Conservation (phyloP, 2,329 filamentous ascomycete genomes). For the Phoma sp. region DNA sequence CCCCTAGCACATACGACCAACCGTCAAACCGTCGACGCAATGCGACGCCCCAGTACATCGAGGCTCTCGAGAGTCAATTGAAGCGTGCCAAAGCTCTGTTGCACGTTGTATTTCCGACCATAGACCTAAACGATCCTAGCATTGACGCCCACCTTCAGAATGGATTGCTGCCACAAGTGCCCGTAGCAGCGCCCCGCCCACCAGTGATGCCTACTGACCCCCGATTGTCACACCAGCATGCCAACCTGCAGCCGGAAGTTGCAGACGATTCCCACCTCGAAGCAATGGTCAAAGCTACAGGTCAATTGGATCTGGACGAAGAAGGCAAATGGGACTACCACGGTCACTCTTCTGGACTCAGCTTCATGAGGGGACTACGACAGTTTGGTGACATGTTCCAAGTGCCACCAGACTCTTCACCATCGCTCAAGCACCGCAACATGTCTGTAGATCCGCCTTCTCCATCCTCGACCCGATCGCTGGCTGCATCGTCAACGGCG, state of each 20-base stretch:
- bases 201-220: conserved; percentile 30
- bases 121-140: conserved; percentile 83
- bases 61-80: conserved; percentile 81
- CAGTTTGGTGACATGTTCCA: conserved; percentile 81
- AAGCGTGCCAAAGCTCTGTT: conserved; percentile 83
- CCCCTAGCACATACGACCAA: conserved; percentile 77
- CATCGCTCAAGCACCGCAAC: conserved; percentile 62
- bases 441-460: conserved; percentile 70
- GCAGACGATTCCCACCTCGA: conserved; percentile 71
- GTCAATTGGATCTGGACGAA: conserved; percentile 89
- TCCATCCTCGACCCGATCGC: conserved; percentile 69
- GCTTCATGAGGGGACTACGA: conserved; percentile 86
- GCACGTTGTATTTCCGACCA: conserved; percentile 78
- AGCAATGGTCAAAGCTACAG: conserved; percentile 94
- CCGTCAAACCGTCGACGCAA: conserved; percentile 90
- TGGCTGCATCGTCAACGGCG: conserved; percentile 54
- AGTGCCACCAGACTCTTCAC: conserved; percentile 62
- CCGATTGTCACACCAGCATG: conserved; percentile 28
- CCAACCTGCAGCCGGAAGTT: conserved; percentile 32
- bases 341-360: conserved; percentile 87
- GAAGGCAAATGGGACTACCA: conserved; percentile 94
- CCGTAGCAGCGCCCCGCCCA: conserved; percentile 28
- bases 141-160: conserved; percentile 79
- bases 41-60: conserved; percentile 89
- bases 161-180: conserved; percentile 59